Evolutionary conservation across 495 filamentous ascomycete genomes (phyloP).

Genomic region (Hypoxylon fragiforme): DNA sequence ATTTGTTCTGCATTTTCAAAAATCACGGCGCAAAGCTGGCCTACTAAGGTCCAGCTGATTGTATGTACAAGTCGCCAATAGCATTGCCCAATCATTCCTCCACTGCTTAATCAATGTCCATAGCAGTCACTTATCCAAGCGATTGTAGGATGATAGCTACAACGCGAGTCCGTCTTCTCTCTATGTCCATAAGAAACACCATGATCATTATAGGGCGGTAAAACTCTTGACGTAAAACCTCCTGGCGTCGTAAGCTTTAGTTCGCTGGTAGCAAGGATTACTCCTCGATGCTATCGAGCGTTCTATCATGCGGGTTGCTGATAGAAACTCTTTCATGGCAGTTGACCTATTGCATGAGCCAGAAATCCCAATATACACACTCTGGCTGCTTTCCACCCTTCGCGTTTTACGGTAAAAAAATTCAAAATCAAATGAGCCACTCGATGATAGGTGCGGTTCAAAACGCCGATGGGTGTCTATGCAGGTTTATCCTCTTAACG

Average conservation of each 20-base stretch:
- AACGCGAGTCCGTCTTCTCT: constrained; percentile 13
- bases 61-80: constrained; percentile 35
- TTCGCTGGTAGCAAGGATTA: constrained; percentile 15
- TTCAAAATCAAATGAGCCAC: constrained; percentile 35
- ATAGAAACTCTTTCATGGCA: constrained; percentile 15
- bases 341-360: constrained; percentile 18
- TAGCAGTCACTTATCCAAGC: constrained; percentile 19
- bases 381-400: constrained; percentile 22
- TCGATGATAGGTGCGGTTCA: constrained; percentile 32
- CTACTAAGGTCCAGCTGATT: constrained; percentile 17
- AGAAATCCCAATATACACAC: constrained; percentile 32
- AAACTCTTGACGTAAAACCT: constrained; percentile 9
- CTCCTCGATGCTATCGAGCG: constrained; percentile 16
- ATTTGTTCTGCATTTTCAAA: constrained; percentile 33
- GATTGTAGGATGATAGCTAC: constrained; percentile 7
- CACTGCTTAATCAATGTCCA: constrained; percentile 13
- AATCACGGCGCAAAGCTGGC: constrained; percentile 20
- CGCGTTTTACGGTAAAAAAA: constrained; percentile 27
- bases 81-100: constrained; percentile 21
- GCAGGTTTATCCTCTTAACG: constrained; percentile 41
- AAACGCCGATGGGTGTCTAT: constrained; percentile 43
- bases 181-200: constrained; percentile 20
- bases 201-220: constrained; percentile 25
- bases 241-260: constrained; percentile 8
- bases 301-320: constrained; percentile 16